These are phyloP conservation scores for Pythium scleroteichum DNA, from an alignment of 352 stramenopile species.

Conservation along the genomic window DNA sequence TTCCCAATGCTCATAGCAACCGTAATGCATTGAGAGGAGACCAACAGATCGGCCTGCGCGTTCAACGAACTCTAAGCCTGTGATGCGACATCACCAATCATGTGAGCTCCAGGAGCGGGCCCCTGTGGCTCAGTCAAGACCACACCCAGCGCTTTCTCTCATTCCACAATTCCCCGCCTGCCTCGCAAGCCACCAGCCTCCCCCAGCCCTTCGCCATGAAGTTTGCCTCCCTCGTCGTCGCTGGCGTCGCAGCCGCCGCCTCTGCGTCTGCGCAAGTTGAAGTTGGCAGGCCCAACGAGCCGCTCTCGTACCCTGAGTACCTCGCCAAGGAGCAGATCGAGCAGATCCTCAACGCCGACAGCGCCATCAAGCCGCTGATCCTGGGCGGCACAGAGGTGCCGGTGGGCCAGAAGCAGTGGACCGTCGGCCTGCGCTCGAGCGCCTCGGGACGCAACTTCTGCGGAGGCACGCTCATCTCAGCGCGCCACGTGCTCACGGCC, in stretches of 20 bases:
- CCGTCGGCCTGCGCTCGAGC: conserved; percentile 25
- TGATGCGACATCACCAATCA: no score
- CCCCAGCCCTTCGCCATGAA: conserved; percentile 13
- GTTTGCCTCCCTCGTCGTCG: conserved; percentile 4
- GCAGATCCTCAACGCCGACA: not conserved
- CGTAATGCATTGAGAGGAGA: no score
- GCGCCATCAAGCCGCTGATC: conserved; percentile 38
- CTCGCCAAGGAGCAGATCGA: conserved; percentile 3
- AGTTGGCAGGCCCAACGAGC: not conserved
- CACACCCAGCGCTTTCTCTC: not conserved
- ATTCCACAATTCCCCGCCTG: conserved; percentile 16
- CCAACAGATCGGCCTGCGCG: no score
- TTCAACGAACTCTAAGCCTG: no score
- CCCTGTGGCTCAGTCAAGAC: not conserved
- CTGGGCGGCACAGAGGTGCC: conserved; percentile 46
- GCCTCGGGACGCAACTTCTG: conserved; percentile 24
- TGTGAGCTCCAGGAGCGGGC: no score
- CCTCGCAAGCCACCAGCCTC: conserved; percentile 7
- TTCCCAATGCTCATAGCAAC: no score
- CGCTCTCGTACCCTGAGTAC: conserved; percentile 11
- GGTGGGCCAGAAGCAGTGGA: conserved; percentile 38
- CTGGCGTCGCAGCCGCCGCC: not conserved
- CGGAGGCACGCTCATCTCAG: conserved; percentile 48
- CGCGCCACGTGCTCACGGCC: conserved; percentile 43
- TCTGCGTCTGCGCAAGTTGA: conserved; percentile 7